A percentile compares a stretch with the other conserved stretches of the same genome.
phyloP scores from a whole-genome alignment of 306 rosid genomes.

The Medicago arabica region DNA sequence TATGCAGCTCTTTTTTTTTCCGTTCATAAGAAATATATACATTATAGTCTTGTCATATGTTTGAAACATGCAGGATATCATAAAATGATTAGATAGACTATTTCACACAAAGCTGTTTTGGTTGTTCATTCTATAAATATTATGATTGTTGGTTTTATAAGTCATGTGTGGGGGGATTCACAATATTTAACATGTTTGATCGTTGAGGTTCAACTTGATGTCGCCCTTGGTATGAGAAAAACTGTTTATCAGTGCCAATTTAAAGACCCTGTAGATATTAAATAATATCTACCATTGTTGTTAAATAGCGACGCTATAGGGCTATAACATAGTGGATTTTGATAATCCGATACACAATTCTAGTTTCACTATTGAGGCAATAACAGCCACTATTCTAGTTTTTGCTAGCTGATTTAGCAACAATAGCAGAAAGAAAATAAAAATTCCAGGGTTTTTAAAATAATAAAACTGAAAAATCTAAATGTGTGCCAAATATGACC shows the following conservation, averaged over 20 bases:
- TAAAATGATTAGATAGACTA: constrained; percentile 7
- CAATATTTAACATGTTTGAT: constrained; percentile 28
- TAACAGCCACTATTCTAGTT: too few relatives aligned
- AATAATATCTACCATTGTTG: not conserved
- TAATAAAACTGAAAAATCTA: too few relatives aligned
- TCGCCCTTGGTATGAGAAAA: constrained; percentile 12
- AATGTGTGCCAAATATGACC: too few relatives aligned
- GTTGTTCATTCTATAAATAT: constrained; percentile 21
- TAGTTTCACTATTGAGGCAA: too few relatives aligned
- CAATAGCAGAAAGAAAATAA: too few relatives aligned
- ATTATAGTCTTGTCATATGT: constrained; percentile 11
- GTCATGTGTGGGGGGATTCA: constrained; percentile 13
- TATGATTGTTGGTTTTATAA: constrained; percentile 17
- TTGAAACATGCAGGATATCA: not conserved
- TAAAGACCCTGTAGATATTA: constrained; percentile 12
- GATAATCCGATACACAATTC: too few relatives aligned
- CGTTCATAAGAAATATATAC: not conserved
- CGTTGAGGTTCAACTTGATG: constrained; percentile 29
- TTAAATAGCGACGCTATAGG: too few relatives aligned
- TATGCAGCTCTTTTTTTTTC: not conserved
- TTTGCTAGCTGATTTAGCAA: too few relatives aligned
- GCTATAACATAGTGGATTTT: too few relatives aligned
- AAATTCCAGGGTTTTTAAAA: too few relatives aligned
- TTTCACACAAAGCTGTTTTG: constrained; percentile 10
- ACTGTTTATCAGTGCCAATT: constrained; percentile 12